These are phyloP conservation scores for Drechslerella stenobrocha DNA, from an alignment of 2,329 filamentous ascomycete species.

Conservation along the genomic window DNA sequence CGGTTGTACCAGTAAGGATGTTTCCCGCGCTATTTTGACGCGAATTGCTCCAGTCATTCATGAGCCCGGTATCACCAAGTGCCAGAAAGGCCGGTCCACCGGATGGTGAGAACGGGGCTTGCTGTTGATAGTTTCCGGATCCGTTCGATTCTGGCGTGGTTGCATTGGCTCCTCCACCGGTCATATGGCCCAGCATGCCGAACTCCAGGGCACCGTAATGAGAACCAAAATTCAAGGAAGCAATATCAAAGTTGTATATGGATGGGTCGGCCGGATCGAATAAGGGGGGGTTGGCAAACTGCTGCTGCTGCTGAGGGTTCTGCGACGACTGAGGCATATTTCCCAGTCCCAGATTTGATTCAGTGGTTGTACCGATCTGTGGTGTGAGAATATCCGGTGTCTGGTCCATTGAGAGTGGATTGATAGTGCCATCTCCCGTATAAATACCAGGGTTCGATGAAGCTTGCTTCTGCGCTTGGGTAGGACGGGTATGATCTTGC, in stretches of 20 bases:
- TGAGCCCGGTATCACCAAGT: conserved; percentile 38
- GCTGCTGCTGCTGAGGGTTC: conserved; percentile 54
- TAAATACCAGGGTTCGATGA: conserved; percentile 46
- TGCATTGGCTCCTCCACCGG: conserved; percentile 81
- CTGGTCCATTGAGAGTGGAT: conserved; percentile 52
- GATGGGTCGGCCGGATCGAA: conserved; percentile 92
- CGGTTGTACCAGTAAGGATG: conserved; percentile 25
- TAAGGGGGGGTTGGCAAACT: conserved; percentile 62
- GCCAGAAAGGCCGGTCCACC: conserved; percentile 40
- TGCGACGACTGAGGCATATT: conserved; percentile 52
- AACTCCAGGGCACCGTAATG: conserved; percentile 96
- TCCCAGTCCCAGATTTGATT: conserved; percentile 40
- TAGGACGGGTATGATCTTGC: conserved; percentile 57
- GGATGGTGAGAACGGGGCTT: conserved; percentile 40
- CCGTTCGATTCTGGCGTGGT: conserved; percentile 66
- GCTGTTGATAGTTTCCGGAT: conserved; percentile 52
- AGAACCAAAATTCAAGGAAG: conserved; percentile 91
- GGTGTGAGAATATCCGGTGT: conserved; percentile 54
- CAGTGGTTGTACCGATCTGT: conserved; percentile 48
- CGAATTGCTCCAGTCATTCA: conserved; percentile 39
- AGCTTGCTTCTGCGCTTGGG: conserved; percentile 38
- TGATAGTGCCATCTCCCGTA: conserved; percentile 52
- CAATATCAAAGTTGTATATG: conserved; percentile 92
- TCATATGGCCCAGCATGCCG: conserved; percentile 94
- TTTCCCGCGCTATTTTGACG: conserved; percentile 43